Conservation (phyloP, 148 eudicot species). For the Euryodendron excelsum region DNA sequence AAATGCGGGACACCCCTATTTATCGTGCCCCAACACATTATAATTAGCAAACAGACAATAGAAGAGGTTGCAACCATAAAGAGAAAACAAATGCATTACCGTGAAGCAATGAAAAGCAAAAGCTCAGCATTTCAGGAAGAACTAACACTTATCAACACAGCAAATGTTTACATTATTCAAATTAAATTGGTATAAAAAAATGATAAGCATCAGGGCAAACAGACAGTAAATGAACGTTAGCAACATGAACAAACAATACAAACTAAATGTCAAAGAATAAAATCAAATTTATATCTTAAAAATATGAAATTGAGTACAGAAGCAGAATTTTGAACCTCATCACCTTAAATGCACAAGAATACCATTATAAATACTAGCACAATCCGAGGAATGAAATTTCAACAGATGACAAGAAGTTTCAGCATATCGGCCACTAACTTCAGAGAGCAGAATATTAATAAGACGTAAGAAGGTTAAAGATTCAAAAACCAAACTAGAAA, state of each 20-base stretch:
- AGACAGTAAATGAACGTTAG: not conserved
- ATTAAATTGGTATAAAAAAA: conserved; percentile 4
- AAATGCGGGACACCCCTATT: not conserved
- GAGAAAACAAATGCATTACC: not conserved
- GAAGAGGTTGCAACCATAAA: not conserved
- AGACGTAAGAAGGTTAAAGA: not conserved
- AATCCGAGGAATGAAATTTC: conserved; percentile 6
- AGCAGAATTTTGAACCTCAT: not conserved
- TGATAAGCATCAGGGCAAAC: not conserved
- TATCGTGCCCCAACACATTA: not conserved
- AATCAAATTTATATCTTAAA: not conserved
- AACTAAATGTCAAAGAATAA: not conserved
- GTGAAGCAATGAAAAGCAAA: not conserved
- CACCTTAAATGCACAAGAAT: not conserved
- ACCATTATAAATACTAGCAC: not conserved
- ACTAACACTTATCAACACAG: not conserved
- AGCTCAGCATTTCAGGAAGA: not conserved
- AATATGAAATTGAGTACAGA: not conserved
- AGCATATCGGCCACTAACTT: not conserved
- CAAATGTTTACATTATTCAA: not conserved
- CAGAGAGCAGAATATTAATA: not conserved
- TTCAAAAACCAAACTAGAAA: not conserved
- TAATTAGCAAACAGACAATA: conserved; percentile 2
- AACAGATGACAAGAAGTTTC: not conserved
- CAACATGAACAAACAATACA: not conserved